These are phyloP conservation scores for Trichaptum fuscoviolaceum DNA, from an alignment of 768 basidiomycete species.

Conservation along the genomic window DNA sequence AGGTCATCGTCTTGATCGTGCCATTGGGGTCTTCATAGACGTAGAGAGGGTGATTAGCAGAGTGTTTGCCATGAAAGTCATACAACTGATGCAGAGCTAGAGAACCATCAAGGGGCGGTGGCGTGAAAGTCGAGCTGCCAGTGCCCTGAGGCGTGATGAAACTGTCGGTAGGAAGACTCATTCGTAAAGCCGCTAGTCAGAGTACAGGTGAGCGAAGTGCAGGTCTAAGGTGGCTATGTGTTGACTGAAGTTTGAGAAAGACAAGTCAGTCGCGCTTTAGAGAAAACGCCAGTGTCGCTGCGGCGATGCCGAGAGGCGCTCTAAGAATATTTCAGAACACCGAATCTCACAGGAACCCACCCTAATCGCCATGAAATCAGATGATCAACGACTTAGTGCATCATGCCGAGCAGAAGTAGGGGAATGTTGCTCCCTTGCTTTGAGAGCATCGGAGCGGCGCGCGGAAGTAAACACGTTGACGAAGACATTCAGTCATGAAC, in stretches of 20 bases:
- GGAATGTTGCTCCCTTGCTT: not conserved
- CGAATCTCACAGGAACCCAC: not conserved
- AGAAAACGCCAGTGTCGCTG: not conserved
- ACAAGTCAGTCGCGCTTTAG: not conserved
- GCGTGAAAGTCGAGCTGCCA: constrained; percentile 23
- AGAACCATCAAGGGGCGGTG: constrained; percentile 28
- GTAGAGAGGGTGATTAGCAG: constrained; percentile 29
- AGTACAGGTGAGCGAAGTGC: not conserved
- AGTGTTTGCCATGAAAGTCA: constrained; percentile 28
- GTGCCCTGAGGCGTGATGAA: constrained; percentile 20
- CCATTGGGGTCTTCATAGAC: constrained; percentile 17
- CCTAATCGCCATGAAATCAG: not conserved
- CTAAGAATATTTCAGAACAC: not conserved
- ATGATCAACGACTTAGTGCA: not conserved
- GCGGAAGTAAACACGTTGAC: not conserved
- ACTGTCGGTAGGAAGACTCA: not conserved
- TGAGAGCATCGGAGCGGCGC: not conserved
- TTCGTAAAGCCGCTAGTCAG: not conserved
- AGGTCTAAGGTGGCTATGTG: not conserved
- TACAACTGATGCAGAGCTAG: constrained; percentile 28
- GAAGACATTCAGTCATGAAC: not conserved
- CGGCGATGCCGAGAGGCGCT: not conserved
- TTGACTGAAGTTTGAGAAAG: not conserved
- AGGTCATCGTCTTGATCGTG: constrained; percentile 17
- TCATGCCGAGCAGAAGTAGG: not conserved